A percentile compares a stretch with the other conserved stretches of the same genome.
Conservation (phyloP, 371 early-diverging fungal species). For the Capillidium rhysosporum region DNA sequence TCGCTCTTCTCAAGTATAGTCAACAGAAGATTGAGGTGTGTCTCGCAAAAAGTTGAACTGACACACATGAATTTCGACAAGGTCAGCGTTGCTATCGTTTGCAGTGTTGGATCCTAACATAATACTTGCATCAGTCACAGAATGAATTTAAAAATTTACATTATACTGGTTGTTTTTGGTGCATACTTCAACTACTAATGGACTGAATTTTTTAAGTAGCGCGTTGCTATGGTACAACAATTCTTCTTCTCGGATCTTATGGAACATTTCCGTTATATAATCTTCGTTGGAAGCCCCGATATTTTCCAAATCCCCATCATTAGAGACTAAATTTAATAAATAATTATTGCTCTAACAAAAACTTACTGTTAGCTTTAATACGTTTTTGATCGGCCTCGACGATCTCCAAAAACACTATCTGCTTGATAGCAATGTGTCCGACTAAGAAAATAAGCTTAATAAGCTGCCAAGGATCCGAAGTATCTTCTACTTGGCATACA, state of each 20-base stretch:
- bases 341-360: too few species aligned
- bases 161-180: slow-evolving; percentile 53
- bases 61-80: slow-evolving; percentile 93
- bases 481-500: slow-evolving; percentile 1
- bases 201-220: slow-evolving; percentile 59
- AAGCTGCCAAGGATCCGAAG: slow-evolving; percentile 40
- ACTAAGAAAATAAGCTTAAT: slow-evolving; percentile 74
- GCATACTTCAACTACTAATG: slow-evolving; percentile 62
- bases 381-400: slow-evolving; percentile 77
- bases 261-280: slow-evolving; percentile 76
- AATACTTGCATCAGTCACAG: neutral
- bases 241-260: slow-evolving; percentile 72
- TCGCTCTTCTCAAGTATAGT: slow-evolving; percentile 67
- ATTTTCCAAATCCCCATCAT: slow-evolving; percentile 67
- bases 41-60: slow-evolving; percentile 77
- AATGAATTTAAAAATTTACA: slow-evolving; percentile 19
- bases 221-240: slow-evolving; percentile 58
- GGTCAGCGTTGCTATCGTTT: slow-evolving; percentile 63
- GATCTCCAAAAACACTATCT: slow-evolving; percentile 81
- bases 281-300: slow-evolving; percentile 85
- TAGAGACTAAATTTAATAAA: slow-evolving; percentile 11
- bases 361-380: slow-evolving; percentile 9
- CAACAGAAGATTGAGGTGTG: slow-evolving; percentile 73
- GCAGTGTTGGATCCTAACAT: slow-evolving; percentile 48
- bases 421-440: slow-evolving; percentile 87